Percentiles rank a stretch among this genome's conserved stretches.
Conservation (phyloP, 305 asterid genomes). For the Stenogyne calaminthoides region DNA sequence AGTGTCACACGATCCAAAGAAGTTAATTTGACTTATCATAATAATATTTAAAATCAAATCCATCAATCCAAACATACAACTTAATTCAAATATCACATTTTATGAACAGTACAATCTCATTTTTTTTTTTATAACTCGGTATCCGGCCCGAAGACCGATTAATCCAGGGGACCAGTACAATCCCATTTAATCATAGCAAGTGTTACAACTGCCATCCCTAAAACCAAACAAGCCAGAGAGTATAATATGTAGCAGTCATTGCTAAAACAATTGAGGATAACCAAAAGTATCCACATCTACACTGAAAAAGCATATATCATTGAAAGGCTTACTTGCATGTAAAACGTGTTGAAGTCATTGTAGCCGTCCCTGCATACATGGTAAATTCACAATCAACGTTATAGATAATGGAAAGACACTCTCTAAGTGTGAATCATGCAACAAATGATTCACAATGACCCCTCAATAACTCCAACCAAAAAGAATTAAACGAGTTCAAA, state of each 20-base stretch:
- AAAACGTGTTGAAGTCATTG: conserved; percentile 99
- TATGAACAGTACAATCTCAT: too few species aligned
- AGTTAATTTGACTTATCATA: not conserved
- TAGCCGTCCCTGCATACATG: conserved; percentile 93
- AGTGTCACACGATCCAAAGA: not conserved
- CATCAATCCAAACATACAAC: not conserved
- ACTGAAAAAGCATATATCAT: conserved; percentile 28
- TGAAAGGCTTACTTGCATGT: conserved; percentile 86
- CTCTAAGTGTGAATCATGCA: conserved; percentile 20
- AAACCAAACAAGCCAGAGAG: not conserved
- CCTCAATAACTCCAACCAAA: conserved; percentile 12
- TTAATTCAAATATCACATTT: not conserved
- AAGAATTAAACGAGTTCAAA: conserved; percentile 7
- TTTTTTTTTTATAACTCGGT: too few species aligned
- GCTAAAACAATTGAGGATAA: conserved; percentile 21
- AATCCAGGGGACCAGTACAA: too few species aligned
- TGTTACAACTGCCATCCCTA: not conserved
- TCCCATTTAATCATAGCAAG: not conserved
- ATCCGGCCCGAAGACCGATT: too few species aligned
- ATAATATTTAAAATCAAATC: not conserved
- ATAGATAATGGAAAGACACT: conserved; percentile 15
- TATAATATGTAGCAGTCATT: conserved; percentile 24
- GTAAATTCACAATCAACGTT: conserved; percentile 38
- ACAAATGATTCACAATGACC: conserved; percentile 27
- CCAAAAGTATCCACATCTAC: conserved; percentile 26